Base-by-base conservation (phyloP, 1,284 basidiomycete genomes). In the Moesziomyces parantarcticus region DNA sequence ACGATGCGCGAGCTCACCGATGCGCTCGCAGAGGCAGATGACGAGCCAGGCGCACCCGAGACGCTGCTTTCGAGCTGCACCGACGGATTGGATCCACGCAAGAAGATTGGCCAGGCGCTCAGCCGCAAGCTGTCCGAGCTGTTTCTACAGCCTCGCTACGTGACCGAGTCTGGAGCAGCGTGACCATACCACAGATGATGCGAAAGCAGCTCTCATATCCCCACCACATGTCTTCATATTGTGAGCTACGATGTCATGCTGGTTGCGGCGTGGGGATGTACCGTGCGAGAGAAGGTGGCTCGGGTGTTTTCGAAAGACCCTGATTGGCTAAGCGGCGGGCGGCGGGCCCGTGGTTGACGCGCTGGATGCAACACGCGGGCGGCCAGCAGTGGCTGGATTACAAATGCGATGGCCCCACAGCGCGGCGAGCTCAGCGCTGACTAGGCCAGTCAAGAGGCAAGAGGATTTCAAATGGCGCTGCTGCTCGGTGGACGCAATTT, bases 1-100 rank as follows among this genome's bases (percentile, higher is more conserved):
- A 88, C 87, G 16, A 84, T 86, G 4, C 62, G 75, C n/a, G 79
- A 73, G 21, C 75, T 87, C 50, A 86, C 83, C 75, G 81, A 85
- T 18, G 85, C 83, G 0, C 84, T 85, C 67, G 65, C 79, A 42
- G 62, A 72, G 50, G 62, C 67, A 11, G 68, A n/a, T 1, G 53
- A 49, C 16, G 58, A 62, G 20, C 47, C 21, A 8, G 58, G 65
- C 20, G 50, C 50, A 13, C 61, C 49, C 8, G 64, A 51, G 2
- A 26, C 42, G 18, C 34, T 76, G 49, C 58, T 76, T 10, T 47
- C 59, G 1, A 52, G 51, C n/a, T 54, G 36, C 7, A 57, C 66
- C 22, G 62, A 76, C 14, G 45, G 48, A 5, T 58, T 64, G 44
- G 74, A 76, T 32, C 62, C 69, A 59, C 58, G 74, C 34, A 76